Conservation (phyloP, 768 basidiomycete genomes). For the Mycena metata region DNA sequence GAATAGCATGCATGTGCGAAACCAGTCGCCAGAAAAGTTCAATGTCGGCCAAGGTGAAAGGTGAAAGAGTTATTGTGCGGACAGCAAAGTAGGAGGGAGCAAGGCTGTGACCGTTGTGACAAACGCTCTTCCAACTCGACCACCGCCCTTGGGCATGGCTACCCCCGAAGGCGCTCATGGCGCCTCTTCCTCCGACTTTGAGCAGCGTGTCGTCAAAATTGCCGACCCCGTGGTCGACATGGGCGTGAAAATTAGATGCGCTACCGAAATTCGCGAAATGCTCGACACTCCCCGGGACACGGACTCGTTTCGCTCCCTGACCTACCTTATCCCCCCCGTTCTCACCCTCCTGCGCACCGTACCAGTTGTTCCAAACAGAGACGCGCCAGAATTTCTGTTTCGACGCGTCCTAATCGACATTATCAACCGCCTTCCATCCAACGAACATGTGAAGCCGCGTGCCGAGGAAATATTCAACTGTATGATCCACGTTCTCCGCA, state of each 20-base stretch:
- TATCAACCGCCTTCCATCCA: conserved; percentile 86
- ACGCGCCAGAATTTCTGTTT: conserved; percentile 81
- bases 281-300: conserved; percentile 84
- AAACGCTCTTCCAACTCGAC: not conserved
- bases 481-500: conserved; percentile 85
- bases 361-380: conserved; percentile 75
- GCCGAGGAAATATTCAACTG: conserved; percentile 77
- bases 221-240: conserved; percentile 34
- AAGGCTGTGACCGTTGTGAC: not conserved
- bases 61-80: too few species aligned
- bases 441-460: conserved; percentile 82
- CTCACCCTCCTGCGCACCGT: conserved; percentile 79
- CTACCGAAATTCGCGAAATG: conserved; percentile 79
- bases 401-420: conserved; percentile 91
- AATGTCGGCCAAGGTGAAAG: too few species aligned
- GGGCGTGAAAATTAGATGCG: conserved; percentile 20
- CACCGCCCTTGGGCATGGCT: conserved; percentile 23
- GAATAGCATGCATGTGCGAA: too few species aligned
- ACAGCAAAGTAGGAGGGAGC: too few species aligned
- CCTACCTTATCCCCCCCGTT: conserved; percentile 79
- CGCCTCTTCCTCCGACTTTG: conserved; percentile 24
- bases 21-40: too few species aligned
- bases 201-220: conserved; percentile 25
- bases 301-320: conserved; percentile 77
- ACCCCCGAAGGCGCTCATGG: conserved; percentile 6